Evolutionary conservation across 345 rosid genomes (phyloP), one percentile per base, ranked within the genome.

Genomic region (Populus nigra): DNA sequence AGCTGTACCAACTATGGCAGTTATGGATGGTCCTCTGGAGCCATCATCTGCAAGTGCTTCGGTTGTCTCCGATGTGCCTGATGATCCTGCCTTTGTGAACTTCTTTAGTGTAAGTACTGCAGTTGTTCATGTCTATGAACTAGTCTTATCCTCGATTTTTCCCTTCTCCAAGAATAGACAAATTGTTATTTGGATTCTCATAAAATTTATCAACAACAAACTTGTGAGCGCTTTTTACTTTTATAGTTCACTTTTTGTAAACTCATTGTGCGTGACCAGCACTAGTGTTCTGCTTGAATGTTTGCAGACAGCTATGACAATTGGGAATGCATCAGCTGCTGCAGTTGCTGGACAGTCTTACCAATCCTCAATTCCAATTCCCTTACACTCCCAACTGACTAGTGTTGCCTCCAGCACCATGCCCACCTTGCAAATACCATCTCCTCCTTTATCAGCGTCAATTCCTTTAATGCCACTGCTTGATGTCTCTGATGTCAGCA

Each of bases 11-110:
- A 87, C 91, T 69, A 90, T 95, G 97, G 93, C 93, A 69, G 88
- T 90, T 76, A 90, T 95, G 87, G 98, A 92, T 57, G 97, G 97
- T 78, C 96, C 96, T 66, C 83, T 91, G 84, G 99, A 95, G 79
- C 97, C 94, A 59, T 71, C 96, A 71, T 89, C 89, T 69, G 80
- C 91, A 73, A 72, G 84, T 36, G 53, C 75, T 17, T 57, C 88
- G 29, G 76, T 45, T 82, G 79, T 80, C 77, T 69, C 86, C 63
- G 94, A 89, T 81, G 77, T 78, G 76, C 92, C 91, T 59, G 91
- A 95, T 79, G 98, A 93, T 85, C 91, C 91, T 79, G 87, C 93
- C 72, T 93, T 95, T 63, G 86, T 90, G 71, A 92, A 95, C 87
- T 95, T 91, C 89, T 93, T 93, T 87, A 89, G 92, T 80, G 99